phyloP scores from a whole-genome alignment of 2,329 filamentous ascomycete species.

The Tolypocladium nubicola region DNA sequence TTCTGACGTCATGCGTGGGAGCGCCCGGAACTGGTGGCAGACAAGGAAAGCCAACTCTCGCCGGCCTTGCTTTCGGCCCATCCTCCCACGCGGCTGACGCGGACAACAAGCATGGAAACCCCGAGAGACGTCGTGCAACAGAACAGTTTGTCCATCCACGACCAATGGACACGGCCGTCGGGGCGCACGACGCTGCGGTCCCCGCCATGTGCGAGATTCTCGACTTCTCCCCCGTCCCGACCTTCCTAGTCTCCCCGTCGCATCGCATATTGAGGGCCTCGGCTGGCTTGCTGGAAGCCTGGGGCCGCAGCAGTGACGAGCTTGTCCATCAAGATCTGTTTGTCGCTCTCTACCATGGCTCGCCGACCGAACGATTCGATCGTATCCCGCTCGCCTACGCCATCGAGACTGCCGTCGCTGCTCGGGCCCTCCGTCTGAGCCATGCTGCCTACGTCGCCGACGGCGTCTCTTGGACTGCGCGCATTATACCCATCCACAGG shows the following conservation, averaged over 20 bases:
- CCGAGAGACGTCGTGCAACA: not conserved
- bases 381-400: conserved; percentile 13
- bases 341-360: conserved; percentile 13
- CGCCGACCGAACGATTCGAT: conserved; percentile 13
- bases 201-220: conserved; percentile 10
- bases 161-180: not conserved
- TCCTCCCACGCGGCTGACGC: not conserved
- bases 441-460: conserved; percentile 8
- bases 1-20: too few species aligned
- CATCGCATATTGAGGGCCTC: conserved; percentile 19
- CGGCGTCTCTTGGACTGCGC: conserved; percentile 16
- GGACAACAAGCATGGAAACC: not conserved
- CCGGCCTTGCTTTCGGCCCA: not conserved
- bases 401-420: conserved; percentile 17
- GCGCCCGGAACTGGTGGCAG: too few species aligned
- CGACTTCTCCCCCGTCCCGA: conserved; percentile 18
- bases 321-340: conserved; percentile 18
- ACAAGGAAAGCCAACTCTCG: not conserved
- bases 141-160: not conserved
- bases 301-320: conserved; percentile 12
- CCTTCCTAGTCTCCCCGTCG: conserved; percentile 17
- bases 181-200: not conserved
- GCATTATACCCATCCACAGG: conserved; percentile 20
- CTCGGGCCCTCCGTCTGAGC: conserved; percentile 13
- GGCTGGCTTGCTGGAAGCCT: conserved; percentile 15